Conservation (phyloP, 2,329 filamentous ascomycete species). For the Trichoderma oligosporum region DNA sequence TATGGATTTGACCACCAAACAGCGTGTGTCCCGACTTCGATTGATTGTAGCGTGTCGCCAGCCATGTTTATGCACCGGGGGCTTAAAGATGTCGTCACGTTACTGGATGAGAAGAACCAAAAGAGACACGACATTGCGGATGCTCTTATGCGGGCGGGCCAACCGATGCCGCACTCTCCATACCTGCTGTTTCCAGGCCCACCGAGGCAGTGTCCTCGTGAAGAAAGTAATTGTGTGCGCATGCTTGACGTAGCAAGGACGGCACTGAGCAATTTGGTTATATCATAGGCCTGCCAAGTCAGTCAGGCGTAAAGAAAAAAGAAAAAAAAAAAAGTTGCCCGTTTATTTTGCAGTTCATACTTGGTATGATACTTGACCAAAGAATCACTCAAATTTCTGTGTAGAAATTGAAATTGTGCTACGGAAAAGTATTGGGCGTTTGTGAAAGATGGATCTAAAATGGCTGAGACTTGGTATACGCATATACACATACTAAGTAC, state of each 20-base stretch:
- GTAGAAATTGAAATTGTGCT: background rate
- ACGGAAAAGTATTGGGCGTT: background rate
- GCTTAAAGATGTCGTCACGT: constrained; percentile 50
- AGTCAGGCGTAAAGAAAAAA: background rate
- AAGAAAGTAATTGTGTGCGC: constrained; percentile 44
- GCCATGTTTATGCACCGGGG: constrained; percentile 40
- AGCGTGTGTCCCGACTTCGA: constrained; percentile 10
- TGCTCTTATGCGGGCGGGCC: constrained; percentile 40
- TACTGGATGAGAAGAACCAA: constrained; percentile 50
- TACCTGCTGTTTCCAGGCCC: constrained; percentile 26
- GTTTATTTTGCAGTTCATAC: too few species aligned
- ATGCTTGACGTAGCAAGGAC: constrained; percentile 53
- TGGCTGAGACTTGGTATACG: too few species aligned
- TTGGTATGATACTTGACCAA: too few species aligned
- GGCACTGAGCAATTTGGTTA: constrained; percentile 53
- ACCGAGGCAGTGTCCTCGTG: constrained; percentile 30
- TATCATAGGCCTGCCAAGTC: constrained; percentile 32
- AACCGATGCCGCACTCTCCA: constrained; percentile 26
- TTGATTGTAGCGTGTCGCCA: constrained; percentile 16
- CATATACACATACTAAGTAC: too few species aligned
- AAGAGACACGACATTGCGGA: constrained; percentile 50
- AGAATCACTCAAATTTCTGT: too few species aligned
- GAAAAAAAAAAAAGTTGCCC: background rate
- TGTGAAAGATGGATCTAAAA: background rate
- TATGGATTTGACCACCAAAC: constrained; percentile 44